phyloP scores from a whole-genome alignment of 164 flowering plant genomes.

The Annona cherimola region DNA sequence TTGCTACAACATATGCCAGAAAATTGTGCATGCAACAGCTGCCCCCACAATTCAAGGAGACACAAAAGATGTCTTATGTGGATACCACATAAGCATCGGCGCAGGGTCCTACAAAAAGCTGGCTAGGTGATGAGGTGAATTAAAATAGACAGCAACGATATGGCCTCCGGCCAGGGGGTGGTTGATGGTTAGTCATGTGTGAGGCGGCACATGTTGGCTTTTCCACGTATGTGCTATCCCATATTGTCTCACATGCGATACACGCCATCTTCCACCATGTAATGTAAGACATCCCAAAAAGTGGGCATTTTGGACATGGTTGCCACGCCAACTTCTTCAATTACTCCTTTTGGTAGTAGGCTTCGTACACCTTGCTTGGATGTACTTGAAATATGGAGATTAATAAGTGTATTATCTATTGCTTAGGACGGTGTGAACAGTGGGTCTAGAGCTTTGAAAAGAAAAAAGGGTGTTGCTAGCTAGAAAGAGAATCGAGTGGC shows the following conservation, averaged over 20 bases:
- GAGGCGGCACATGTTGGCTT: not conserved
- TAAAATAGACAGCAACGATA: too few species aligned
- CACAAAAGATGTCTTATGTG: not conserved
- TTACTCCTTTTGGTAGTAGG: not conserved
- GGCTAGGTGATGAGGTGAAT: too few species aligned
- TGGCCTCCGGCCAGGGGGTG: not conserved
- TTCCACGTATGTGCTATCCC: not conserved
- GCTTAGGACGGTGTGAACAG: not conserved
- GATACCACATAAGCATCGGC: not conserved
- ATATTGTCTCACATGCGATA: conserved; percentile 8
- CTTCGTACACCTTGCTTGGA: not conserved
- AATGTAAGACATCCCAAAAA: too few species aligned
- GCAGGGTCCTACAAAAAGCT: not conserved
- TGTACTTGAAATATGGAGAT: not conserved
- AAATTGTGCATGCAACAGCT: too few species aligned
- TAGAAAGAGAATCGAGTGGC: not conserved
- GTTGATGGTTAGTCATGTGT: not conserved
- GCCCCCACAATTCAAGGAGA: not conserved
- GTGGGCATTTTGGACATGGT: not conserved
- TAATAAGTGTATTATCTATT: not conserved
- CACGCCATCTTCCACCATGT: conserved; percentile 15
- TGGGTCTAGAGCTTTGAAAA: not conserved
- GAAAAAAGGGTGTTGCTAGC: not conserved
- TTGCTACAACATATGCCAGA: too few species aligned
- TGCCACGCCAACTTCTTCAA: not conserved